A percentile compares a stretch with the other conserved stretches of the same genome.
Conservation (phyloP, 139 green algal species). For the Auxenochlorella pyrenoidosa region DNA sequence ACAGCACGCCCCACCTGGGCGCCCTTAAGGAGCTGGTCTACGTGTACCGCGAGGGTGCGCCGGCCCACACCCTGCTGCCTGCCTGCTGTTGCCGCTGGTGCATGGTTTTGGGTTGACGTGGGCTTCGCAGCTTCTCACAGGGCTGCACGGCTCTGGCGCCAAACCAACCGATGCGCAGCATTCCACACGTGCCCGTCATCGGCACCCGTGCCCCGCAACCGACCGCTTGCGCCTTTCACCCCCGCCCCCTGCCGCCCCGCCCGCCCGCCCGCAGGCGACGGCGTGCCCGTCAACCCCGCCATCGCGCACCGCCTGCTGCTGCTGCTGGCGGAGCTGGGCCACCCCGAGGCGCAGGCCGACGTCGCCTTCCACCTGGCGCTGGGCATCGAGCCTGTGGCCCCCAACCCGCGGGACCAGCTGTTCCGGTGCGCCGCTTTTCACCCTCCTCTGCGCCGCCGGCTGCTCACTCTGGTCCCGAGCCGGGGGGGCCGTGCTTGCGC, state of each 20-base stretch:
- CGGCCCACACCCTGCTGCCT: too few relatives aligned
- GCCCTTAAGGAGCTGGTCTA: constrained; percentile 55
- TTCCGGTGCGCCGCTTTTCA: constrained; percentile 6
- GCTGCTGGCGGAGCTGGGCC: constrained; percentile 67
- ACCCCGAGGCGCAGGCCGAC: constrained; percentile 77
- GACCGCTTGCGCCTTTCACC: too few relatives aligned
- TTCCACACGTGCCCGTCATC: too few relatives aligned
- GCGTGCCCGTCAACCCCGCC: constrained; percentile 56
- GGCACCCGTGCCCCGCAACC: too few relatives aligned
- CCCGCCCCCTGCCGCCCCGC: too few relatives aligned
- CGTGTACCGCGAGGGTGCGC: constrained; percentile 51
- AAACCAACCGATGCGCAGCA: too few relatives aligned
- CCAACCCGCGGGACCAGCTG: constrained; percentile 12
- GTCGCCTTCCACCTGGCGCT: constrained; percentile 67
- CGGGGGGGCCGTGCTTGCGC: too few relatives aligned
- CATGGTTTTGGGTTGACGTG: too few relatives aligned
- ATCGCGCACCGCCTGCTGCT: constrained; percentile 75
- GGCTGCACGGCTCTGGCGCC: too few relatives aligned
- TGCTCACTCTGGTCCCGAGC: too few relatives aligned
- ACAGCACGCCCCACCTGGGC: constrained; percentile 19
- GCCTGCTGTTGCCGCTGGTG: background rate
- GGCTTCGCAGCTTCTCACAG: too few relatives aligned
- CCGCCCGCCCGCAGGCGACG: constrained; percentile 48
- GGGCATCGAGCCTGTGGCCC: constrained; percentile 63
- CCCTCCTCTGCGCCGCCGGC: background rate